Percentiles rank a stretch among this genome's conserved stretches.
phyloP scores from a whole-genome alignment of 2,329 filamentous ascomycete genomes.

The Magnaporthiopsis rhizophila region DNA sequence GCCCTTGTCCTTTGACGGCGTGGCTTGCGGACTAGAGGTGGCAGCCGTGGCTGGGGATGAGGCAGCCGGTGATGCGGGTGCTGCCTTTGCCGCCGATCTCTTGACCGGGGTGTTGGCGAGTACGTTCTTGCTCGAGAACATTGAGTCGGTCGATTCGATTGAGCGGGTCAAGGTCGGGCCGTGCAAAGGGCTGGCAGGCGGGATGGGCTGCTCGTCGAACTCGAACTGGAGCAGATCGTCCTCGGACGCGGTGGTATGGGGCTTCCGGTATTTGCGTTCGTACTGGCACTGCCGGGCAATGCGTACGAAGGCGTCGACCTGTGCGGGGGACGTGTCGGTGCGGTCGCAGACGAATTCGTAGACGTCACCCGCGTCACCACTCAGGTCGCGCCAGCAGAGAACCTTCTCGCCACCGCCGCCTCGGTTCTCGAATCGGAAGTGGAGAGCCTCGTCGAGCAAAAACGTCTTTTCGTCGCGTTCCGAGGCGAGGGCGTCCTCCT shows the following conservation, averaged over 20 bases:
- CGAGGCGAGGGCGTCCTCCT: constrained; percentile 60
- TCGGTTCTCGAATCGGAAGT: constrained; percentile 76
- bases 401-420: constrained; percentile 74
- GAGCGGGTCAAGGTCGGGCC: constrained; percentile 48
- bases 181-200: constrained; percentile 54
- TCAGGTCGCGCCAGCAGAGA: constrained; percentile 90
- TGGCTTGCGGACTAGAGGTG: background rate
- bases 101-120: constrained; percentile 39
- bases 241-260: constrained; percentile 70
- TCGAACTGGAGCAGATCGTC: constrained; percentile 75
- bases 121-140: constrained; percentile 38
- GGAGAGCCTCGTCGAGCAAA: constrained; percentile 83
- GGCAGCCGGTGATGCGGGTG: background rate
- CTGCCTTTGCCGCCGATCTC: constrained; percentile 23
- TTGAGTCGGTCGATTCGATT: constrained; percentile 49
- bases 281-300: constrained; percentile 91
- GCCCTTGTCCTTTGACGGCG: background rate
- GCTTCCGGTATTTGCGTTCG: constrained; percentile 86
- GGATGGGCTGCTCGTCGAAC: constrained; percentile 61
- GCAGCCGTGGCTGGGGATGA: background rate
- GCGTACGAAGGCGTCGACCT: constrained; percentile 72
- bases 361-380: constrained; percentile 87
- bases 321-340: constrained; percentile 54
- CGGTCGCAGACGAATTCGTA: constrained; percentile 94
- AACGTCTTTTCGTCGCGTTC: constrained; percentile 98